Evolutionary conservation across 83 land plant species (phyloP), one percentile per base, ranked within the genome.

Genomic region (Thuja plicata): DNA sequence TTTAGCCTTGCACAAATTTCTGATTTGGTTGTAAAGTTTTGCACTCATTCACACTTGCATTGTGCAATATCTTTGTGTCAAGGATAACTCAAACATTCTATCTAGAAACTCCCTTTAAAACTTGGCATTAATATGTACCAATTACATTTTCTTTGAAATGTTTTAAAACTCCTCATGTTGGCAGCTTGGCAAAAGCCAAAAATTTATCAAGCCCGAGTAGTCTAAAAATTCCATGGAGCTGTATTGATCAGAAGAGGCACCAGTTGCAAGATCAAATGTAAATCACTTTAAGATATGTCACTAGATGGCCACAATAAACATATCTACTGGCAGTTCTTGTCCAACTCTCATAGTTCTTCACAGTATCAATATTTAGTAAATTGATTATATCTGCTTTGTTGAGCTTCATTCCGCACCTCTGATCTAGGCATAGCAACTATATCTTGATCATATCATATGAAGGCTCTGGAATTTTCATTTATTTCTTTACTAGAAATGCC

Each of bases 261-360:
- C 16, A 76, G 40, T 19, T 13, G 13, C 0, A 0, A 15, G 32
- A n/a, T 45, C 27, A 24, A 17, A 27, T 43, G n/a, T 24, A 46
- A 82, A 82, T 46, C 27, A 46, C 41, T 45, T 82, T 35, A 46
- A 82, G 85, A 43, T 82, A 54, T 82, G 57, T 15, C 57, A 54
- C 57, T 54, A 54, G 57, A 54, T 21, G 34, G 37, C 12, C 21
- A 50, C 86, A 48, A 35, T 76, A 90, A 38, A 81, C 27, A 21
- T 81, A 40, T 37, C 50, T 48, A 54, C 17, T 87, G 34, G 71
- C 48, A 40, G 24, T 46, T 6, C 54, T 34, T 70, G 70, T 60
- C 89, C 87, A 87, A 62, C 40, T 90, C 86, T 84, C 91, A 83
- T 90, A 90, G 40, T 57, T 48, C 50, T 83, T 30, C 16, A 83